Percentiles rank a stretch among this genome's conserved stretches.
phyloP scores from a whole-genome alignment of 169 alveolate genomes.

The Eimeria zaria region DNA sequence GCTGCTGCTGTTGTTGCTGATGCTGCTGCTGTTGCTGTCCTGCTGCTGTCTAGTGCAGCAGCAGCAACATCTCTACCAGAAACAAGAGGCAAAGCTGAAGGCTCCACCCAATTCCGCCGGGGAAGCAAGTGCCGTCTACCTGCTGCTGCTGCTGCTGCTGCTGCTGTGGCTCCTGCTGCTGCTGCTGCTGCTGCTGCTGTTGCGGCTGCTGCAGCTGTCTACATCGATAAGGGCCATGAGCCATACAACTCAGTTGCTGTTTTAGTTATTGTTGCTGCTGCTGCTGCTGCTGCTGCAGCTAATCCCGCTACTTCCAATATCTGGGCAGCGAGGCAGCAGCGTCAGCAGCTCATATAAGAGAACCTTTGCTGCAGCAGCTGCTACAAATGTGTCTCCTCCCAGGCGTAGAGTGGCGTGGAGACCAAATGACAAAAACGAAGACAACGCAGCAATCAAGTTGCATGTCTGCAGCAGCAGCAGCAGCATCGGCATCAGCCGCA shows the following conservation, averaged over 20 bases:
- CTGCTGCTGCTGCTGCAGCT: constrained; percentile 55
- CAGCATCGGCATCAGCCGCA: neutral
- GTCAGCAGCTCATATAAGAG: constrained; percentile 2
- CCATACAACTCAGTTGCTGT: neutral
- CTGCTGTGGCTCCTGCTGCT: constrained; percentile 1
- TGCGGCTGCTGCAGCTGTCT: neutral
- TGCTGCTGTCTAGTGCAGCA: neutral
- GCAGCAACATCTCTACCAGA: neutral
- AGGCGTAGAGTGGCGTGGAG: constrained; percentile 3
- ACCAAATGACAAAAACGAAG: neutral
- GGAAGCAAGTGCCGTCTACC: neutral
- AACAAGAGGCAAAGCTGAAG: neutral
- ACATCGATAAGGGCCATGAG: neutral
- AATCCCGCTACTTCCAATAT: neutral
- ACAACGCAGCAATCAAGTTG: neutral
- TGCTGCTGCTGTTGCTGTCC: neutral
- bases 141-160: neutral
- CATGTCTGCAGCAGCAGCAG: constrained; percentile 7
- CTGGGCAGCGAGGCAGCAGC: constrained; percentile 12
- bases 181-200: constrained; percentile 50
- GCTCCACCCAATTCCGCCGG: neutral
- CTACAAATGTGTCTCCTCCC: constrained; percentile 17
- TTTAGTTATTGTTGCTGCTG: neutral
- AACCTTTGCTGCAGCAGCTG: constrained; percentile 32
- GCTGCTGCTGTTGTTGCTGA: constrained; percentile 31